Conservation (phyloP, 2,329 filamentous ascomycete species). For the Xylariales sp. region DNA sequence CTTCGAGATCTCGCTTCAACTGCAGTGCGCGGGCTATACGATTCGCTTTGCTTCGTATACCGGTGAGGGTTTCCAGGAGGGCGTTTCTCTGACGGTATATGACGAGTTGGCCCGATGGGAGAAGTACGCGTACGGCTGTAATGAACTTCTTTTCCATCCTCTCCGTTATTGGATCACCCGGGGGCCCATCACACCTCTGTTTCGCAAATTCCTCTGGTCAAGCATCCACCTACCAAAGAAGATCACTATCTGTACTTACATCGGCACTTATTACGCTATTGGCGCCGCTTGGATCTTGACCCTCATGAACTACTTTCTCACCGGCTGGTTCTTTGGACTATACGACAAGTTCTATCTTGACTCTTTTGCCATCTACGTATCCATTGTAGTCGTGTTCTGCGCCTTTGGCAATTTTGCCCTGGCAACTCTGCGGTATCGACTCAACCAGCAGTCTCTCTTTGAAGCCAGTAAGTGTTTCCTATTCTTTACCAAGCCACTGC, state of each 20-base stretch:
- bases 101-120: slow-evolving; percentile 83
- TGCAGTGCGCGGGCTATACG: slow-evolving; percentile 68
- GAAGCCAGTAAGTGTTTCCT: slow-evolving; percentile 27
- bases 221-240: slow-evolving; percentile 73
- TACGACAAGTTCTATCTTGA: slow-evolving; percentile 65
- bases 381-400: slow-evolving; percentile 27
- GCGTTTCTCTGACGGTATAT: slow-evolving; percentile 79
- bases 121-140: slow-evolving; percentile 82
- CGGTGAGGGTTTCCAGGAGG: slow-evolving; percentile 75
- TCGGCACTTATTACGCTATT: slow-evolving; percentile 77
- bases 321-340: slow-evolving; percentile 58
- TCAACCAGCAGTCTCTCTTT: slow-evolving; percentile 45
- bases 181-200: slow-evolving; percentile 76
- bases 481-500: background rate
- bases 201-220: slow-evolving; percentile 68
- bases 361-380: slow-evolving; percentile 29
- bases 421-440: slow-evolving; percentile 55
- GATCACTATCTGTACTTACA: slow-evolving; percentile 71
- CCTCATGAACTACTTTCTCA: slow-evolving; percentile 68
- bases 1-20: slow-evolving; percentile 76
- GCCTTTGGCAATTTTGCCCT: slow-evolving; percentile 36
- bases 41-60: slow-evolving; percentile 71
- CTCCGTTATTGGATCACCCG: slow-evolving; percentile 67
- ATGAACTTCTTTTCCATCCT: slow-evolving; percentile 77
- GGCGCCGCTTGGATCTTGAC: slow-evolving; percentile 73